These are phyloP conservation scores for Tolypocladium tropicale DNA, from an alignment of 2,329 filamentous ascomycete genomes.

Conservation along the genomic window DNA sequence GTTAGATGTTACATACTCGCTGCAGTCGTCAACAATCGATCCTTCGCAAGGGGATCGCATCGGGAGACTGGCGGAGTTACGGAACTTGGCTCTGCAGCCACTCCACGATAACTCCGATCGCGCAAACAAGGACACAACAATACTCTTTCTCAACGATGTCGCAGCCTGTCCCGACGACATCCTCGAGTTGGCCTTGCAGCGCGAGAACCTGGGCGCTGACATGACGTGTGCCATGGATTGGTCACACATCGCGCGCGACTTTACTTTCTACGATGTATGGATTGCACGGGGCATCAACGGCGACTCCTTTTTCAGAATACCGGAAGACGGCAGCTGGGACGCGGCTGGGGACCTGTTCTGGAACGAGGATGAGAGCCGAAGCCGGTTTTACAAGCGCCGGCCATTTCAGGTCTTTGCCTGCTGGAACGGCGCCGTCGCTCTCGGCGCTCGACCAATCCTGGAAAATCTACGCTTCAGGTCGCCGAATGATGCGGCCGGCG, in stretches of 20 bases:
- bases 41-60: conserved; percentile 35
- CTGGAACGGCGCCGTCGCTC: conserved; percentile 46
- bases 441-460: conserved; percentile 37
- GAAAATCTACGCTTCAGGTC: conserved; percentile 34
- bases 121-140: conserved; percentile 23
- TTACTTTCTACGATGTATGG: conserved; percentile 49
- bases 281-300: conserved; percentile 40
- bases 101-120: conserved; percentile 21
- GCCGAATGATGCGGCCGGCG: conserved; percentile 16
- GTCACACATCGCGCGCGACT: conserved; percentile 31
- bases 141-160: conserved; percentile 48
- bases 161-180: conserved; percentile 43
- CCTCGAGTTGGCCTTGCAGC: conserved; percentile 44
- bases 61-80: conserved; percentile 34
- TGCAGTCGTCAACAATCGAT: conserved; percentile 31
- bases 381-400: conserved; percentile 19
- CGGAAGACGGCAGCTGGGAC: conserved; percentile 37
- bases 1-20: conserved; percentile 29
- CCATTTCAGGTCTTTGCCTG: conserved; percentile 52
- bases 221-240: conserved; percentile 53
- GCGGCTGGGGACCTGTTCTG: conserved; percentile 41
- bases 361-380: conserved; percentile 27
- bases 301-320: conserved; percentile 45
- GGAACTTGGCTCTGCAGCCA: conserved; percentile 41
- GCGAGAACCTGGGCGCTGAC: conserved; percentile 32